phyloP scores from a whole-genome alignment of 768 basidiomycete species.

The Pulveroboletus sp. region DNA sequence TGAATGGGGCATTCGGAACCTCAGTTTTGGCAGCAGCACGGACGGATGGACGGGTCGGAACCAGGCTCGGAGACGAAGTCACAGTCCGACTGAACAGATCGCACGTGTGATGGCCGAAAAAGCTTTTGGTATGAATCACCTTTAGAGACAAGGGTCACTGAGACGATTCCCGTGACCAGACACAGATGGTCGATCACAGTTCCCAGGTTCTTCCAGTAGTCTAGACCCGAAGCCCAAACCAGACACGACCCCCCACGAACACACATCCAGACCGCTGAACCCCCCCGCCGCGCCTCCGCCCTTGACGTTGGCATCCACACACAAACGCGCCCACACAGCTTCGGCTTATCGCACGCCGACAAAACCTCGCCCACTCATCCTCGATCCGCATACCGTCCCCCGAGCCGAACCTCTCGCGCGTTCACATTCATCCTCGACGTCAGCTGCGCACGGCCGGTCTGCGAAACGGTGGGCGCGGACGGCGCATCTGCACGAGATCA shows the following conservation, averaged over 20 bases:
- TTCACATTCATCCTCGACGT: constrained; percentile 21
- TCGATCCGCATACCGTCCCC: constrained; percentile 27
- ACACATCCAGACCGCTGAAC: not conserved
- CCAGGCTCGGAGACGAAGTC: constrained; percentile 25
- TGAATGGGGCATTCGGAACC: constrained; percentile 54
- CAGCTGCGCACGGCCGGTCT: constrained; percentile 25
- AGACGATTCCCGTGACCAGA: not conserved
- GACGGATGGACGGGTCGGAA: constrained; percentile 29
- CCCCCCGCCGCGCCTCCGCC: not conserved
- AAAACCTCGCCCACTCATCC: constrained; percentile 9
- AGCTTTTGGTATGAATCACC: constrained; percentile 6
- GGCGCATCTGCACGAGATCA: constrained; percentile 68
- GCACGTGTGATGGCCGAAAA: constrained; percentile 13
- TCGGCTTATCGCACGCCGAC: constrained; percentile 22
- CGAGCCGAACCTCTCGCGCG: constrained; percentile 17
- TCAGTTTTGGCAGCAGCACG: constrained; percentile 56
- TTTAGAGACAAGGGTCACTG: not conserved
- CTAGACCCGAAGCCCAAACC: not conserved
- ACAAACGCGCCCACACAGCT: constrained; percentile 5
- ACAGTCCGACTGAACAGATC: constrained; percentile 23
- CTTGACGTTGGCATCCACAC: not conserved
- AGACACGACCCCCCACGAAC: not conserved
- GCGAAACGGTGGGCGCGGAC: constrained; percentile 59
- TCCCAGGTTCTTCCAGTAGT: not conserved
- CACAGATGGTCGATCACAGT: not conserved